phyloP scores from a whole-genome alignment of 768 basidiomycete genomes.

The Coprinopsis sp. region DNA sequence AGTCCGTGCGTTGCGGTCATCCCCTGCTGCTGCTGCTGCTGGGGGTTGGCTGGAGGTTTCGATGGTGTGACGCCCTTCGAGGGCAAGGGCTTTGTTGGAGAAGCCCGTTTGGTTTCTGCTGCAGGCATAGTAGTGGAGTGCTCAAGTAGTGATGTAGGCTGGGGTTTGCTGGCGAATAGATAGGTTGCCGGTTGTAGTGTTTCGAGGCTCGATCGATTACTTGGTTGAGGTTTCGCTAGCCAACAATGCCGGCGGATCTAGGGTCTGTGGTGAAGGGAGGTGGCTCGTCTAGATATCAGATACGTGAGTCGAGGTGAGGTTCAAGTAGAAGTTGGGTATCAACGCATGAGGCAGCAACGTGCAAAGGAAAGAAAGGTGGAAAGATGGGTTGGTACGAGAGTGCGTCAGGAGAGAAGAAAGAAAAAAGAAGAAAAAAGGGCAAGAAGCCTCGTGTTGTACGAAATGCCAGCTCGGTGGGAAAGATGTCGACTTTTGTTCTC shows the following conservation, averaged over 20 bases:
- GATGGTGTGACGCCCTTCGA: background rate
- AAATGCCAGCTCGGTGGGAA: background rate
- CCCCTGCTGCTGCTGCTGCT: background rate
- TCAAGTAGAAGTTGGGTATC: background rate
- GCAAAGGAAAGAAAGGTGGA: no score
- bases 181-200: background rate
- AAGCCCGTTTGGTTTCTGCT: no score
- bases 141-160: background rate
- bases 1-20: conserved; percentile 7
- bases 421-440: background rate
- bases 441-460: background rate
- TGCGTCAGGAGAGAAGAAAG: background rate
- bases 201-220: background rate
- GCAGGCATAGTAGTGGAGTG: background rate
- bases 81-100: background rate
- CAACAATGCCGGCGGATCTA: no score
- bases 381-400: background rate
- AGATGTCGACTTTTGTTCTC: background rate
- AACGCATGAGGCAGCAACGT: background rate
- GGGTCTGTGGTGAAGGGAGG: no score
- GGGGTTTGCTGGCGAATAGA: background rate
- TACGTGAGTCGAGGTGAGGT: background rate
- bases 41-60: background rate
- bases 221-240: no score
- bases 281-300: no score